These are phyloP conservation scores for Glomus cerebriforme DNA, from an alignment of 192 early-diverging fungal species.

Conservation along the genomic window DNA sequence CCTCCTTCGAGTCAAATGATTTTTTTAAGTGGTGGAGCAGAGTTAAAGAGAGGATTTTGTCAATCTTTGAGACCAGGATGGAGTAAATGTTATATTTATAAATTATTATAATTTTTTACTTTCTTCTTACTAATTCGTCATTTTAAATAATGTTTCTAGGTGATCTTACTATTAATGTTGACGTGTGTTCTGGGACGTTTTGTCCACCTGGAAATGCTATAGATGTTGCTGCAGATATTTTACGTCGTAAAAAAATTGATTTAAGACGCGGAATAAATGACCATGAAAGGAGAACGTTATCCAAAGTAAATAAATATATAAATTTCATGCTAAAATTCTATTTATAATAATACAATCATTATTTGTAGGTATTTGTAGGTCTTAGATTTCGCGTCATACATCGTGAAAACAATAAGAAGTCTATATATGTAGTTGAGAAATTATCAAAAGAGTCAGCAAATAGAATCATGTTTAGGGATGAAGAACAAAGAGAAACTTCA, in stretches of 20 bases:
- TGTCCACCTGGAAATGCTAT: background rate
- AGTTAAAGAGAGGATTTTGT: background rate
- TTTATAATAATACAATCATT: too few relatives aligned
- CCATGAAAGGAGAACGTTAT: background rate
- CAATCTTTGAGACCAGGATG: background rate
- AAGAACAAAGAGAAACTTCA: background rate
- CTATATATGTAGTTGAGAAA: background rate
- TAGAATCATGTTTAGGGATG: background rate
- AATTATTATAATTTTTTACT: background rate
- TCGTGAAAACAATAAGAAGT: background rate
- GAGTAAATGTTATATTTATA: background rate
- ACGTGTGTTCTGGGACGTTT: background rate
- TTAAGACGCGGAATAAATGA: background rate
- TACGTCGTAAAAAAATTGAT: background rate
- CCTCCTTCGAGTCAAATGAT: background rate
- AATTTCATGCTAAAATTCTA: too few relatives aligned
- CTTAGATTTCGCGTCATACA: background rate
- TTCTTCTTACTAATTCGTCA: background rate
- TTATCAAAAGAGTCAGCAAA: background rate
- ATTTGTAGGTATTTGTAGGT: background rate
- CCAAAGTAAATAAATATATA: too few relatives aligned
- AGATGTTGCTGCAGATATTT: background rate
- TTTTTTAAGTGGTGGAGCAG: background rate
- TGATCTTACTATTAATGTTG: background rate
- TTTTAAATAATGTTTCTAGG: background rate